These are phyloP conservation scores for Xylariaceae sp. DNA, from an alignment of 2,329 filamentous ascomycete species.

Conservation along the genomic window DNA sequence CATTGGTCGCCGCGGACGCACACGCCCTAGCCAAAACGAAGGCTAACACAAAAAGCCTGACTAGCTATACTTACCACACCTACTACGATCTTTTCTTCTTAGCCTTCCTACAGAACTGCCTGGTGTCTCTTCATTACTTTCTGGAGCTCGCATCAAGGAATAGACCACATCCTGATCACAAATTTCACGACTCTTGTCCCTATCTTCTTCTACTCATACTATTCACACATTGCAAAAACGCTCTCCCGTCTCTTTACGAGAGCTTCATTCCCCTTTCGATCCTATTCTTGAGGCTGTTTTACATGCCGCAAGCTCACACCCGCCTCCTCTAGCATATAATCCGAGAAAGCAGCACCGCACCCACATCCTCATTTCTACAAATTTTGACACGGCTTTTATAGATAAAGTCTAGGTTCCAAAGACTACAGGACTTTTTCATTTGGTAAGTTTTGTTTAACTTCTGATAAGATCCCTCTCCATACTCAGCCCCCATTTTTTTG, in stretches of 20 bases:
- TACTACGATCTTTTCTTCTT: neutral
- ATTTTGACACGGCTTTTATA: neutral
- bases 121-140: neutral
- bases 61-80: neutral
- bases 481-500: neutral
- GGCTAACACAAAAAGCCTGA: neutral
- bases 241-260: neutral
- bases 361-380: neutral
- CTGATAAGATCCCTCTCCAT: no score
- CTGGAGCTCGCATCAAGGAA: neutral
- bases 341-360: neutral
- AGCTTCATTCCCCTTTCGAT: neutral
- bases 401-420: neutral
- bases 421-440: neutral
- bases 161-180: neutral
- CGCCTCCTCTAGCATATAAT: no score
- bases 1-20: neutral
- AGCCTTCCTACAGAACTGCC: neutral
- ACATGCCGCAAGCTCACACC: neutral
- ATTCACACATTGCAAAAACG: neutral
- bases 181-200: neutral
- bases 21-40: neutral
- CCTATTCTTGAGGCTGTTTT: neutral
- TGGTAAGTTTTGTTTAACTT: slow-evolving; percentile 4
- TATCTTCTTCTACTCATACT: neutral